Percentiles rank a stretch among this genome's conserved stretches.
phyloP scores from a whole-genome alignment of 148 eudicot genomes.

The Rhododendron kiyosumense region DNA sequence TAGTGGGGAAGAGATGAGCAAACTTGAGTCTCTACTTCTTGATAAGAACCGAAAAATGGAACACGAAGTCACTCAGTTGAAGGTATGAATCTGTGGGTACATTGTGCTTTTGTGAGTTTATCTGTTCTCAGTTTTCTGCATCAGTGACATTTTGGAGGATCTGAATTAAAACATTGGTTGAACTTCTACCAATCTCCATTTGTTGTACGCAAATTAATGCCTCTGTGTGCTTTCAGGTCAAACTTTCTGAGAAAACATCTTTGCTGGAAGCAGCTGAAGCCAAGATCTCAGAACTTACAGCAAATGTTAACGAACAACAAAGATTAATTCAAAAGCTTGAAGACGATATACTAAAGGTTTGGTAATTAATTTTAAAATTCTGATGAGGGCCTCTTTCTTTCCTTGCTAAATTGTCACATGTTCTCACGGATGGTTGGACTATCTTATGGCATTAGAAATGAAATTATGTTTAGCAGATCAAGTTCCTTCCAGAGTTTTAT shows the following conservation, averaged over 20 bases:
- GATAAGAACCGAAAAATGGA: conserved; percentile 99
- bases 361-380: not conserved
- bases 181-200: not conserved
- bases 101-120: not conserved
- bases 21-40: conserved; percentile 90
- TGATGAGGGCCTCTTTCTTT: not conserved
- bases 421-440: conserved; percentile 1
- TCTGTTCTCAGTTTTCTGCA: not conserved
- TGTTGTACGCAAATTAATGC: not conserved
- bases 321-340: conserved; percentile 93
- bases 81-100: conserved; percentile 40
- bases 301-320: conserved; percentile 71
- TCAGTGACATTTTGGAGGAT: not conserved
- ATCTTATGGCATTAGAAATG: not conserved
- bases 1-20: conserved; percentile 98
- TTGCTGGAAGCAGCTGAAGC: conserved; percentile 81
- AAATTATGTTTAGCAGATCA: not conserved
- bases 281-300: conserved; percentile 61
- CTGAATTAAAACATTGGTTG: not conserved
- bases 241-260: conserved; percentile 75
- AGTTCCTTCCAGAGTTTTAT: not conserved
- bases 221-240: conserved; percentile 46
- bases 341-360: conserved; percentile 95
- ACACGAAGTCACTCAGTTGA: conserved; percentile 87
- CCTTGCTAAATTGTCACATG: not conserved